Conservation (phyloP, 2,329 filamentous ascomycete genomes). For the Beauveria bassiana region DNA sequence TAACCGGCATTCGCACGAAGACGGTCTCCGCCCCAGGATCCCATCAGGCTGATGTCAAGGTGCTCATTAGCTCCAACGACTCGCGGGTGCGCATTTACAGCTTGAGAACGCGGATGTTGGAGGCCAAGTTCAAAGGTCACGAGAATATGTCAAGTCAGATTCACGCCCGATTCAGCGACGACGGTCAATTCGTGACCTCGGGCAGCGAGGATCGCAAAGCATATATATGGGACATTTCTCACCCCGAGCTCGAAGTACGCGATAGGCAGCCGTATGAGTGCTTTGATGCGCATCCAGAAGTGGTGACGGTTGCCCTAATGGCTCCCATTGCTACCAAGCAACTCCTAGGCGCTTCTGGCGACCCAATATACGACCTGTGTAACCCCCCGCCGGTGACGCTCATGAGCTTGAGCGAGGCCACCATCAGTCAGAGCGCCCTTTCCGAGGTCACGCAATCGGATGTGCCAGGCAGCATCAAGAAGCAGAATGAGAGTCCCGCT, state of each 20-base stretch:
- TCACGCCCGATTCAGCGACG: constrained; percentile 79
- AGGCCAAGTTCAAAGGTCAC: constrained; percentile 85
- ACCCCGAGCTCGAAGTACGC: constrained; percentile 53
- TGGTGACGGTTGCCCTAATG: constrained; percentile 83
- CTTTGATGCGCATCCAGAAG: constrained; percentile 82
- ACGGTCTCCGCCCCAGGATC: constrained; percentile 33
- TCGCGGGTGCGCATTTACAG: constrained; percentile 87
- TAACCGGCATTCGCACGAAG: constrained; percentile 79
- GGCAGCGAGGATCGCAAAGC: constrained; percentile 86
- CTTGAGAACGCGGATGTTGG: constrained; percentile 72
- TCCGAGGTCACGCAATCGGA: constrained; percentile 29
- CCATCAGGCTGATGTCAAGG: constrained; percentile 60
- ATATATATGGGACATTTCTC: constrained; percentile 70
- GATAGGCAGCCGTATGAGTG: constrained; percentile 80
- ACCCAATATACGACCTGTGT: constrained; percentile 93
- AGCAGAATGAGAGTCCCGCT: constrained; percentile 62
- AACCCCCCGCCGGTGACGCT: constrained; percentile 87
- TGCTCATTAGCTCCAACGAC: constrained; percentile 91
- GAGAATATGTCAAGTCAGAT: constrained; percentile 89
- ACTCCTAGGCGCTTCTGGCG: constrained; percentile 70
- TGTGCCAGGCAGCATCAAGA: constrained; percentile 27
- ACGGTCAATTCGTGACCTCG: constrained; percentile 78
- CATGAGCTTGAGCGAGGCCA: constrained; percentile 61
- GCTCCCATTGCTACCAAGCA: constrained; percentile 73
- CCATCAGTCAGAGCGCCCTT: constrained; percentile 33